A percentile compares a stretch with the other conserved stretches of the same genome.
phyloP scores from a whole-genome alignment of 192 early-diverging fungal species.

The Thamnidium elegans region DNA sequence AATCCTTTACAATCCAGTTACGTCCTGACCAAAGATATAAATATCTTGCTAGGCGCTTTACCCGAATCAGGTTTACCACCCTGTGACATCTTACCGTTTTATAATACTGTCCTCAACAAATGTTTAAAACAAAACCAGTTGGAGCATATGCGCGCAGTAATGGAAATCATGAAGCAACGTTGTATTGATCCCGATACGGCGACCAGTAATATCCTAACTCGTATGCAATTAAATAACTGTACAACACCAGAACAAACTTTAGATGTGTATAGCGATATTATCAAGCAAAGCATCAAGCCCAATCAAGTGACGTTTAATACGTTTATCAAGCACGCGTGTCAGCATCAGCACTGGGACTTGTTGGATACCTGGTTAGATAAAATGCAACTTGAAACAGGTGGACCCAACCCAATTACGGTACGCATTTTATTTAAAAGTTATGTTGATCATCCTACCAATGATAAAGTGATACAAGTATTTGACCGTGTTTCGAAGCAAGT shows the following conservation, averaged over 20 bases:
- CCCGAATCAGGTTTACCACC: neutral
- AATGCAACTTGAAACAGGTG: neutral
- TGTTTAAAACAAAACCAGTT: conserved; percentile 11
- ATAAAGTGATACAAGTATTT: conserved; percentile 7
- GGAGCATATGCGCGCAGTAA: neutral
- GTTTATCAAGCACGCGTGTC: conserved; percentile 12
- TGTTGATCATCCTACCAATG: conserved; percentile 2
- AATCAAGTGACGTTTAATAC: conserved; percentile 26
- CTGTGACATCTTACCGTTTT: neutral
- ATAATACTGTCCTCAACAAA: conserved; percentile 4
- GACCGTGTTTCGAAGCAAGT: neutral
- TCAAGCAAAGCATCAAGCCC: neutral
- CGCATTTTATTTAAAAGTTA: conserved; percentile 19
- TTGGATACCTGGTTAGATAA: conserved; percentile 17
- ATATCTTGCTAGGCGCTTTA: neutral
- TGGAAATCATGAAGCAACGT: conserved; percentile 1
- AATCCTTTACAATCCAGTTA: neutral
- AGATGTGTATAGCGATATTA: conserved; percentile 9
- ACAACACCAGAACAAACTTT: neutral
- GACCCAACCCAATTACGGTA: conserved; percentile 15
- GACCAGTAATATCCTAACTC: conserved; percentile 21
- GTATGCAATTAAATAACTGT: neutral
- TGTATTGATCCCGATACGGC: conserved; percentile 4
- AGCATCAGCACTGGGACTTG: conserved; percentile 4
- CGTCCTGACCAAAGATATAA: neutral